These are phyloP conservation scores for Vitis hybrid DNA, from an alignment of 177 flowering plant species.

Conservation along the genomic window DNA sequence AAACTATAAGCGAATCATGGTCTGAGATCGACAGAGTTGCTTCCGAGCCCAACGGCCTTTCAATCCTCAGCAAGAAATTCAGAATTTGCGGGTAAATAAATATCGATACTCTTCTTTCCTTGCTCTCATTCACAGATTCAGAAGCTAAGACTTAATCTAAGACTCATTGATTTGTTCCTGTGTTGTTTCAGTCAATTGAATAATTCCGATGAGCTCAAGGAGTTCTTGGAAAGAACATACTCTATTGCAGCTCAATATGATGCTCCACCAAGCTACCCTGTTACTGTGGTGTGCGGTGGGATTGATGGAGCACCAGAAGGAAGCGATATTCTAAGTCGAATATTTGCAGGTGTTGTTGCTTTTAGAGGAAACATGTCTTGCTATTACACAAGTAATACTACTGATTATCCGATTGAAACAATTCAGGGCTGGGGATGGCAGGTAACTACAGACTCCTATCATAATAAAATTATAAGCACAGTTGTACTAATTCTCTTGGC, in stretches of 20 bases:
- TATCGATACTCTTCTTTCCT: neutral
- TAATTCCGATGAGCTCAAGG: slow-evolving; percentile 11
- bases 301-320: slow-evolving; percentile 8
- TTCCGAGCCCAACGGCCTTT: slow-evolving; percentile 32
- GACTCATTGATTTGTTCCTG: no score
- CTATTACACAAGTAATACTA: neutral
- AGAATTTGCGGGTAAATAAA: slow-evolving; percentile 40
- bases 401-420: neutral
- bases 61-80: slow-evolving; percentile 32
- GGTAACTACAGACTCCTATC: neutral
- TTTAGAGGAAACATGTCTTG: neutral
- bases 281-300: slow-evolving; percentile 7
- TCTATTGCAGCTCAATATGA: slow-evolving; percentile 16
- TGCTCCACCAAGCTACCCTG: slow-evolving; percentile 10
- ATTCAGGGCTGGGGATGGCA: slow-evolving; percentile 14
- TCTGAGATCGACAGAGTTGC: slow-evolving; percentile 35
- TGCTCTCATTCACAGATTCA: neutral
- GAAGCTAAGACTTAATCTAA: neutral
- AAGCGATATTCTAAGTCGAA: slow-evolving; percentile 20
- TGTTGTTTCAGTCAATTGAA: no score
- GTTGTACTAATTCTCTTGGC: no score
- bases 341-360: slow-evolving; percentile 21
- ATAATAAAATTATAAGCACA: no score
- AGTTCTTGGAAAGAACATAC: slow-evolving; percentile 2
- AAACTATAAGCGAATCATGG: slow-evolving; percentile 46